Evolutionary conservation across 129 eudicot species (phyloP).

Genomic region (Oenanthe sinensis): DNA sequence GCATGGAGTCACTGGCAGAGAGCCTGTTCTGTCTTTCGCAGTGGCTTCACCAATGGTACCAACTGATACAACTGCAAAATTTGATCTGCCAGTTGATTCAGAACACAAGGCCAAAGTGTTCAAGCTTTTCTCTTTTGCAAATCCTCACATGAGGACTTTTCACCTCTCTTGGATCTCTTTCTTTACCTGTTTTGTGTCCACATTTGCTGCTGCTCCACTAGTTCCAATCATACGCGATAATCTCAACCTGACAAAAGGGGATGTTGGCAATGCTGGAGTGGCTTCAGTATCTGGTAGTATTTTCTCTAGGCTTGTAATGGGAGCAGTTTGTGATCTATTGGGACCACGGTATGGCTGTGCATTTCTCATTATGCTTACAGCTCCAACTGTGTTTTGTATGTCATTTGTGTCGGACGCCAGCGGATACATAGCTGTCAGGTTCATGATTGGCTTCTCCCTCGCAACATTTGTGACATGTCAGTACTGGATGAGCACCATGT

Average conservation of each 20-base stretch:
- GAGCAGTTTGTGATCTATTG: slow-evolving; percentile 2
- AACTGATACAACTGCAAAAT: not conserved
- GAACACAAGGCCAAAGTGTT: slow-evolving; percentile 11
- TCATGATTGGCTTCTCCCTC: slow-evolving; percentile 10
- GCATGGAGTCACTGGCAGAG: slow-evolving; percentile 14
- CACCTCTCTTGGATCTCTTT: slow-evolving; percentile 7
- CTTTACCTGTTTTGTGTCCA: slow-evolving; percentile 10
- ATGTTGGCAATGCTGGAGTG: slow-evolving; percentile 9
- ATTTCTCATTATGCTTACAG: slow-evolving; percentile 4
- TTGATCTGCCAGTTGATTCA: slow-evolving; percentile 6
- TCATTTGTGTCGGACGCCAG: slow-evolving; percentile 4
- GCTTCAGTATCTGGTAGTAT: slow-evolving; percentile 8
- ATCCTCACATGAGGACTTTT: slow-evolving; percentile 13
- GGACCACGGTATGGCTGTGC: slow-evolving; percentile 15
- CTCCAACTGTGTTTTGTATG: slow-evolving; percentile 12
- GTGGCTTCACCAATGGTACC: slow-evolving; percentile 3
- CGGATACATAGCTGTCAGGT: slow-evolving; percentile 13
- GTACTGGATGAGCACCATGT: slow-evolving; percentile 14
- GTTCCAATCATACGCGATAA: slow-evolving; percentile 6
- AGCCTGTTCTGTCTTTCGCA: slow-evolving; percentile 6
- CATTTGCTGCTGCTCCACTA: slow-evolving; percentile 12
- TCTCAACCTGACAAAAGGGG: slow-evolving; percentile 4
- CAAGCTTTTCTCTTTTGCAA: slow-evolving; percentile 8
- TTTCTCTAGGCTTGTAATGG: slow-evolving; percentile 12
- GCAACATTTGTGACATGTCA: slow-evolving; percentile 10